phyloP scores from a whole-genome alignment of 345 rosid genomes.

The Aquilaria sinensis region DNA sequence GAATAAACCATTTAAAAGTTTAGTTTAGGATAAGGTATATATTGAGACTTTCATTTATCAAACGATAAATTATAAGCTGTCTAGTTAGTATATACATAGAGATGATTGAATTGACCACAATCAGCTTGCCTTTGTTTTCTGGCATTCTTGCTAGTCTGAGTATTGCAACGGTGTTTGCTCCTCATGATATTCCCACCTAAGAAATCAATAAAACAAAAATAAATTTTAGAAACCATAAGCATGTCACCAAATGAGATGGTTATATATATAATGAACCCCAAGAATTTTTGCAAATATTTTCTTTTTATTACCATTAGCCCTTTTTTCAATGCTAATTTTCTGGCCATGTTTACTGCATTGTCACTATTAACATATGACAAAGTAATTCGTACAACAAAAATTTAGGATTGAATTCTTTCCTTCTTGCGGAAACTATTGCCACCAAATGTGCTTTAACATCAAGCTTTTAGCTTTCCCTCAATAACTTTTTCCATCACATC shows the following conservation, averaged over 20 bases:
- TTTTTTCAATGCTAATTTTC: conserved; percentile 86
- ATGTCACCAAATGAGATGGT: too few species aligned
- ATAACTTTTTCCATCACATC: conserved; percentile 90
- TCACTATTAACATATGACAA: conserved; percentile 73
- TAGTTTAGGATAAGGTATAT: too few species aligned
- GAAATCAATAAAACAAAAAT: too few species aligned
- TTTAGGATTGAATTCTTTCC: neutral
- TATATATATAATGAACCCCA: too few species aligned
- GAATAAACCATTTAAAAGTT: conserved; percentile 70
- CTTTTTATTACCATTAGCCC: conserved; percentile 74
- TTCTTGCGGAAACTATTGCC: neutral
- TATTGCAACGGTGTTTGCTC: conserved; percentile 92
- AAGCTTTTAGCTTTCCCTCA: conserved; percentile 37
- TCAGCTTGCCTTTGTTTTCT: conserved; percentile 91
- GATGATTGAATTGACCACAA: conserved; percentile 54
- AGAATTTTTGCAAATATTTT: too few species aligned
- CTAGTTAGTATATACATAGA: too few species aligned
- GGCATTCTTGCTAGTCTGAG: conserved; percentile 77
- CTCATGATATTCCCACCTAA: conserved; percentile 95
- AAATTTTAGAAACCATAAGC: too few species aligned
- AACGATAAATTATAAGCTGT: too few species aligned
- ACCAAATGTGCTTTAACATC: neutral
- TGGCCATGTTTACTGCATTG: conserved; percentile 90
- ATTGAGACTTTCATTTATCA: too few species aligned
- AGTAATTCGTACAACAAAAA: conserved; percentile 6